Evolutionary conservation across 2,329 filamentous ascomycete genomes (phyloP).

Genomic region (Fusarium euwallaceae): DNA sequence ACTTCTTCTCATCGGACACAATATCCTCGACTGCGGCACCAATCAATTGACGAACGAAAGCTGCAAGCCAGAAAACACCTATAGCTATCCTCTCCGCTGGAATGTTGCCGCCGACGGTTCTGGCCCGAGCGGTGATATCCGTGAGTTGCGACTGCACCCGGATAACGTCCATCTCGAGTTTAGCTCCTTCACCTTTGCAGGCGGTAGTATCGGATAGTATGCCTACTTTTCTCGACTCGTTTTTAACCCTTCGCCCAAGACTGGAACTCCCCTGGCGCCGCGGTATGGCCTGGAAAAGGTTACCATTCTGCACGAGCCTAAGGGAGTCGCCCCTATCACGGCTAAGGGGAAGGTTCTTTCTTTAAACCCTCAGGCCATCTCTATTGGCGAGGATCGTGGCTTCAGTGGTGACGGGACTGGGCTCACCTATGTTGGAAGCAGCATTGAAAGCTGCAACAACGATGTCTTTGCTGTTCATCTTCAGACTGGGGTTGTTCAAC

Average conservation of each 20-base stretch:
- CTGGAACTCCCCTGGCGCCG: constrained; percentile 46
- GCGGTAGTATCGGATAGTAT: constrained; percentile 36
- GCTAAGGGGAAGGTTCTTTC: not conserved
- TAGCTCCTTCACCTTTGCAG: constrained; percentile 50
- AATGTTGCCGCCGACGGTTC: constrained; percentile 41
- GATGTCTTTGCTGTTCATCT: constrained; percentile 59
- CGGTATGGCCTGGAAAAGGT: constrained; percentile 58
- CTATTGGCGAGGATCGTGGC: constrained; percentile 59
- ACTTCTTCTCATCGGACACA: constrained; percentile 49
- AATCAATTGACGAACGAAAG: constrained; percentile 46
- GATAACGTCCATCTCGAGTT: constrained; percentile 60
- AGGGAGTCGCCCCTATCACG: not conserved
- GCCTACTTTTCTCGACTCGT: constrained; percentile 54
- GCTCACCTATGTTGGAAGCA: constrained; percentile 56
- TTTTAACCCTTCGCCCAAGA: constrained; percentile 54
- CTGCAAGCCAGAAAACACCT: not conserved
- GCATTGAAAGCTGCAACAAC: constrained; percentile 59
- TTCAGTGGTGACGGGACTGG: constrained; percentile 58
- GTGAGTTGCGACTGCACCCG: constrained; percentile 61
- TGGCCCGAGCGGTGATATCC: constrained; percentile 50
- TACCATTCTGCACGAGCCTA: constrained; percentile 49
- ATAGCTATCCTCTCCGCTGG: constrained; percentile 17
- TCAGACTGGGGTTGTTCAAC: constrained; percentile 55
- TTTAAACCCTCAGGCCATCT: constrained; percentile 1
- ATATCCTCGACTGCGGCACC: constrained; percentile 55